Evolutionary conservation across 1,284 basidiomycete genomes (phyloP).

Genomic region (Paramarasmius palmivorus): DNA sequence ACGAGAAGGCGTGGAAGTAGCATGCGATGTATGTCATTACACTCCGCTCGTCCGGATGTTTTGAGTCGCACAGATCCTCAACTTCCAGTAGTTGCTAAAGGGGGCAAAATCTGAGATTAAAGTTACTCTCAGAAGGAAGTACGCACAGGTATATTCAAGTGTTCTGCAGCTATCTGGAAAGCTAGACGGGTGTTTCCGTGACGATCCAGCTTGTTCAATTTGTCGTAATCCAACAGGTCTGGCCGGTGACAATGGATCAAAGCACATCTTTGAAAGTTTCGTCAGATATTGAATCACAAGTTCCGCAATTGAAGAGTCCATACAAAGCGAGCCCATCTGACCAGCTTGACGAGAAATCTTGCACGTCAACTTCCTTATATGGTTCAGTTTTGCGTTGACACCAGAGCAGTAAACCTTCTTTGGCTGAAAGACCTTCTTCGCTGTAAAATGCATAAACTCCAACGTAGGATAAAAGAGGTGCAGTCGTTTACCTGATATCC

Average conservation of each 20-base stretch:
- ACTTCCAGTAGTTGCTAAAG: slow-evolving; percentile 91
- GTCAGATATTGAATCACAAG: slow-evolving; percentile 1
- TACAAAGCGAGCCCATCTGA: slow-evolving; percentile 94
- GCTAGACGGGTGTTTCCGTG: slow-evolving; percentile 85
- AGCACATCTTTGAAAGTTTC: slow-evolving; percentile 69
- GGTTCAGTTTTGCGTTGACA: slow-evolving; percentile 94
- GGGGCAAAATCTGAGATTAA: slow-evolving; percentile 13
- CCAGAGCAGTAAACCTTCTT: slow-evolving; percentile 96
- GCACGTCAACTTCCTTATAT: slow-evolving; percentile 90
- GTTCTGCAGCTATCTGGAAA: slow-evolving; percentile 84
- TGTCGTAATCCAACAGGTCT: slow-evolving; percentile 88
- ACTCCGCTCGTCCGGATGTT: slow-evolving; percentile 90
- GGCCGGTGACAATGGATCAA: slow-evolving; percentile 97
- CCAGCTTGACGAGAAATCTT: slow-evolving; percentile 93
- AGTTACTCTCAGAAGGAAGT: neutral
- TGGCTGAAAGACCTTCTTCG: slow-evolving; percentile 95
- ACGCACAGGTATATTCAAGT: slow-evolving; percentile 86
- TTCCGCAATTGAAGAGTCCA: slow-evolving; percentile 32
- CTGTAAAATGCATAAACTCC: slow-evolving; percentile 40
- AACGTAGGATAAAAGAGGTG: neutral
- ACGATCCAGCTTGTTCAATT: slow-evolving; percentile 80
- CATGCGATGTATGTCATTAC: slow-evolving; percentile 97
- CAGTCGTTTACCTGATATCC: slow-evolving; percentile 79
- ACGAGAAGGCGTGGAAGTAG: slow-evolving; percentile 97
- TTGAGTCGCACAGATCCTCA: slow-evolving; percentile 90